Percentiles rank a stretch among this genome's conserved stretches.
Conservation (phyloP, 108 stramenopile species). For the Skeletonema marinoi region DNA sequence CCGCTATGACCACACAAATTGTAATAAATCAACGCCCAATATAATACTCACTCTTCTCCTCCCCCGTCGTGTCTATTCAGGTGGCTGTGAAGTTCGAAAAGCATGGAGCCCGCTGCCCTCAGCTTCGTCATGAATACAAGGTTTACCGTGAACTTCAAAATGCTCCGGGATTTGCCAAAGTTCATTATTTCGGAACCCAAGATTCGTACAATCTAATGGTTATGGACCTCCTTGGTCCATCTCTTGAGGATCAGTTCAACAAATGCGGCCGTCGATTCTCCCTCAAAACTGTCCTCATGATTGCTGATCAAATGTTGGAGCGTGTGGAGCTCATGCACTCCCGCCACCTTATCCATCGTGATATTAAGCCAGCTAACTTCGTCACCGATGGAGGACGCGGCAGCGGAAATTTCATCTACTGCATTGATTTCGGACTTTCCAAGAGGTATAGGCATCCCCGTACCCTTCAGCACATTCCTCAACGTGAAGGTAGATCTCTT, state of each 20-base stretch:
- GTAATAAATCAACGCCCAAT: neutral
- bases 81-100: conserved; percentile 95
- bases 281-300: conserved; percentile 95
- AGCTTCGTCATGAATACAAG: conserved; percentile 99
- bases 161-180: conserved; percentile 94
- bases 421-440: conserved; percentile 98
- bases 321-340: conserved; percentile 97
- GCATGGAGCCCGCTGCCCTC: conserved; percentile 92
- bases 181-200: conserved; percentile 97
- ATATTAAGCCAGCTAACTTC: conserved; percentile 99
- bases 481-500: conserved; percentile 93
- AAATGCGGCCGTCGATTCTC: conserved; percentile 95
- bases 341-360: conserved; percentile 95
- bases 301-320: conserved; percentile 98
- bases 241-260: conserved; percentile 98
- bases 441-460: conserved; percentile 98
- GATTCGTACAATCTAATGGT: conserved; percentile 99
- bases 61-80: conserved; percentile 39
- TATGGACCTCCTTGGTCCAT: conserved; percentile 99
- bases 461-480: conserved; percentile 98
- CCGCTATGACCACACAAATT: neutral
- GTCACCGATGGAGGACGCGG: conserved; percentile 88
- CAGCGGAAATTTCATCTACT: conserved; percentile 91
- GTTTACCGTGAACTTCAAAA: conserved; percentile 99
- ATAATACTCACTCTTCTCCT: neutral